Evolutionary conservation across 2,329 filamentous ascomycete genomes (phyloP).

Genomic region (Monilinia fructigena): DNA sequence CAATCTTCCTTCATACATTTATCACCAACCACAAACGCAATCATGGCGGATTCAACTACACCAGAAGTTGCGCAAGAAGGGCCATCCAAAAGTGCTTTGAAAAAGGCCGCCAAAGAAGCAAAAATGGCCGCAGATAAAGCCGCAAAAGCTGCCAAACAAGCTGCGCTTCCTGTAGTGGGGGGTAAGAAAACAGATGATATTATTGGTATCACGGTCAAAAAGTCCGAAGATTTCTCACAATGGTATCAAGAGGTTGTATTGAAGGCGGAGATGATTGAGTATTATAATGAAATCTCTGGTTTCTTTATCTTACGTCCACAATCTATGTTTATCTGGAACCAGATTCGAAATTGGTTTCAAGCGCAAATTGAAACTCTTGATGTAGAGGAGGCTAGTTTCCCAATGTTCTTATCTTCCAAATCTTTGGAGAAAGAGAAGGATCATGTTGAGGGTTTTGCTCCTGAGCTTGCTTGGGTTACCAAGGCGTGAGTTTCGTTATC

Average conservation of each 20-base stretch:
- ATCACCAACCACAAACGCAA: conserved; percentile 19
- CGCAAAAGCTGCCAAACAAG: conserved; percentile 60
- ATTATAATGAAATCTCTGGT: conserved; percentile 89
- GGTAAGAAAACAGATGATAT: conserved; percentile 65
- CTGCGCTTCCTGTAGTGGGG: conserved; percentile 51
- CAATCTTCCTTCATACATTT: not conserved
- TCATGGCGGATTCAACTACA: conserved; percentile 28
- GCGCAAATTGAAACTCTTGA: conserved; percentile 83
- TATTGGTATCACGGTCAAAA: conserved; percentile 84
- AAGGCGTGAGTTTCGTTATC: conserved; percentile 60
- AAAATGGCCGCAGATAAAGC: conserved; percentile 61
- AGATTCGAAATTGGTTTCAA: conserved; percentile 66
- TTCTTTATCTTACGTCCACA: conserved; percentile 87
- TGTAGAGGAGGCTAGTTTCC: conserved; percentile 95
- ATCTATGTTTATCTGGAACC: conserved; percentile 66
- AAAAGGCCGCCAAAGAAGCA: conserved; percentile 65
- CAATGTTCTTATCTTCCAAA: conserved; percentile 90
- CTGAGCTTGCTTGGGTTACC: conserved; percentile 86
- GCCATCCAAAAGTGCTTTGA: conserved; percentile 61
- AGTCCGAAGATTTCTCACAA: conserved; percentile 81
- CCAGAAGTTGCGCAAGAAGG: conserved; percentile 32
- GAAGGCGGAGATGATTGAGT: conserved; percentile 97
- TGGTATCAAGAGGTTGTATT: conserved; percentile 98
- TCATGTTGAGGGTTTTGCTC: conserved; percentile 97
- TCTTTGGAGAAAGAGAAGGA: conserved; percentile 80